Percentiles rank a stretch among this genome's conserved stretches.
phyloP scores from a whole-genome alignment of 2,329 filamentous ascomycete genomes.

The Aspergillus latus region DNA sequence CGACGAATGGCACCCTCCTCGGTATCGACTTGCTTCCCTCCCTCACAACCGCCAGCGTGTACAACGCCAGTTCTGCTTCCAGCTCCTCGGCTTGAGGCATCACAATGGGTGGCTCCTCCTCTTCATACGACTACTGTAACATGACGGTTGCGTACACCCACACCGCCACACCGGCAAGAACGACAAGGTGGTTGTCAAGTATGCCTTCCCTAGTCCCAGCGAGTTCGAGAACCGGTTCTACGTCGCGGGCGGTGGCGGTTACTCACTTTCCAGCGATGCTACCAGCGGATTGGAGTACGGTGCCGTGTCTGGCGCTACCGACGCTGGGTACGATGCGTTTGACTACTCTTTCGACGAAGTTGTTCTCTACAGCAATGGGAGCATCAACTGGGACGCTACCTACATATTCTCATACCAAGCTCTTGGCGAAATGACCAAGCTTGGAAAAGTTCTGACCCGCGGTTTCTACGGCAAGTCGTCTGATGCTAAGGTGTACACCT shows the following conservation, averaged over 20 bases:
- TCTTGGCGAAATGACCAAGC: constrained; percentile 52
- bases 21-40: constrained; percentile 46
- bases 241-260: constrained; percentile 48
- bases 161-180: constrained; percentile 43
- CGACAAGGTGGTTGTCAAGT: constrained; percentile 40
- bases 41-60: constrained; percentile 43
- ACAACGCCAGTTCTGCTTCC: constrained; percentile 32
- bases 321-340: constrained; percentile 49
- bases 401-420: constrained; percentile 48
- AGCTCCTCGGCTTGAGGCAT: constrained; percentile 19
- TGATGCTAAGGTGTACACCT: constrained; percentile 39
- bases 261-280: constrained; percentile 37
- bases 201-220: constrained; percentile 36
- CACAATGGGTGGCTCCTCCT: constrained; percentile 17
- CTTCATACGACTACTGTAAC: constrained; percentile 38
- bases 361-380: constrained; percentile 50
- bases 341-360: constrained; percentile 38
- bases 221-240: constrained; percentile 51
- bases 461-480: constrained; percentile 40
- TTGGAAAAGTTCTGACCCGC: constrained; percentile 48
- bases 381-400: constrained; percentile 37
- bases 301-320: constrained; percentile 43
- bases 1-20: constrained; percentile 43
- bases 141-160: constrained; percentile 46
- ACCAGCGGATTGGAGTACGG: constrained; percentile 47